Evolutionary conservation across 2,329 filamentous ascomycete species (phyloP).

Genomic region (Chaetomiaceae sp.): DNA sequence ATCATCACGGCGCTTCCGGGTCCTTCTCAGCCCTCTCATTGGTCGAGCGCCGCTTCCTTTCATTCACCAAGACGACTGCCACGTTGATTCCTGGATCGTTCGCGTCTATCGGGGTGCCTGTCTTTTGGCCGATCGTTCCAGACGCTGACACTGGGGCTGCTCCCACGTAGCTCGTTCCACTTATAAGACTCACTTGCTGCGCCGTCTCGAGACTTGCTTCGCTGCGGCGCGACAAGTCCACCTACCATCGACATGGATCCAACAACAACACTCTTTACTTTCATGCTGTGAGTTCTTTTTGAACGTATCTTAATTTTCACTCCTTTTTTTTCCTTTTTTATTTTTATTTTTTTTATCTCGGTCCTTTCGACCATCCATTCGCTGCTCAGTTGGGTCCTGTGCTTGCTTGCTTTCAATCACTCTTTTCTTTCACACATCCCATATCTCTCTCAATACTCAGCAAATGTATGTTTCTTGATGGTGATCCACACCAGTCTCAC

Average conservation of each 20-base stretch:
- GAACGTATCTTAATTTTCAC: conserved; percentile 10
- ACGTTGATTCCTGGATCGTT: conserved; percentile 11
- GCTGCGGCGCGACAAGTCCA: conserved; percentile 25
- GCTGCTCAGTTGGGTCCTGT: conserved; percentile 18
- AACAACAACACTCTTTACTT: conserved; percentile 63
- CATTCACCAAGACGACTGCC: conserved; percentile 25
- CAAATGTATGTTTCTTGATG: not conserved
- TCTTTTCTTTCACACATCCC: not conserved
- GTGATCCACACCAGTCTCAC: not conserved
- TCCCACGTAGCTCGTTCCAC: conserved; percentile 5
- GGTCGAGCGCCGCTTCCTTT: conserved; percentile 25
- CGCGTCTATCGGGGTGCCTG: conserved; percentile 22
- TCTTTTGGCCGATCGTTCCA: conserved; percentile 4
- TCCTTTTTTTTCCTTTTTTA: conserved; percentile 17
- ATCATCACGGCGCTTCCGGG: conserved; percentile 33
- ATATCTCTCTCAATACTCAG: conserved; percentile 3
- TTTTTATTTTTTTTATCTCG: too few relatives aligned
- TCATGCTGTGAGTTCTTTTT: conserved; percentile 57
- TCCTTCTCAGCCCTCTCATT: conserved; percentile 25
- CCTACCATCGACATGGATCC: conserved; percentile 47
- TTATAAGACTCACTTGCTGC: conserved; percentile 16
- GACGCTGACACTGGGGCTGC: too few relatives aligned
- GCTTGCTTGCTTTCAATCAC: conserved; percentile 4
- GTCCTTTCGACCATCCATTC: not conserved
- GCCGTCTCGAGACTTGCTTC: conserved; percentile 4